Percentiles rank a stretch among this genome's conserved stretches.
phyloP scores from a whole-genome alignment of 2,329 filamentous ascomycete genomes.

The Botryosphaeria dothidea region DNA sequence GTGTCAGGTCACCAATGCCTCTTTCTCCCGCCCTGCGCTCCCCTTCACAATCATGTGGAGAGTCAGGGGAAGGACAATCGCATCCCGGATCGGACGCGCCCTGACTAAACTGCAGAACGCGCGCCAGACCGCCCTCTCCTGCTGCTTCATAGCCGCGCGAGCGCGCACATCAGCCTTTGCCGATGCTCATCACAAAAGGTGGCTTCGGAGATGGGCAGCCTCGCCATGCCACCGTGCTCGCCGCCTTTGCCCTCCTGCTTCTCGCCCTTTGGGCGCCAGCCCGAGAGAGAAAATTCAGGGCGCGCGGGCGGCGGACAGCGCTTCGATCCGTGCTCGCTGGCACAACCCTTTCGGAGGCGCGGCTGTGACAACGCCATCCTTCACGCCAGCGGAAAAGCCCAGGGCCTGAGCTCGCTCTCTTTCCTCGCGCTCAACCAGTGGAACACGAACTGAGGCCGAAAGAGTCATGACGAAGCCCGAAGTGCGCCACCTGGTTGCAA shows the following conservation, averaged over 20 bases:
- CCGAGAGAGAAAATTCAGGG: neutral
- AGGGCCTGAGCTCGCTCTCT: too few species aligned
- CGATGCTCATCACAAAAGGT: neutral
- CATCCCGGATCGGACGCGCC: neutral
- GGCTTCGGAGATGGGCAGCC: neutral
- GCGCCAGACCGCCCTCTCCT: neutral
- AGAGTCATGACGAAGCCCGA: neutral
- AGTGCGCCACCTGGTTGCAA: neutral
- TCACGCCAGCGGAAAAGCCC: neutral
- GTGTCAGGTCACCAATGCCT: slow-evolving; percentile 15
- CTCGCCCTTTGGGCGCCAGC: neutral
- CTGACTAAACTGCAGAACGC: neutral
- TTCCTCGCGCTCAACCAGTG: neutral
- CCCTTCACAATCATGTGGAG: too few species aligned
- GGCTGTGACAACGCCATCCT: neutral
- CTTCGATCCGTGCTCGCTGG: slow-evolving; percentile 3
- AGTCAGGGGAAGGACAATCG: slow-evolving; percentile 13
- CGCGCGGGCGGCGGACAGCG: neutral
- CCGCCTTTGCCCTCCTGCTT: neutral
- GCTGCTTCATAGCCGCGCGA: neutral
- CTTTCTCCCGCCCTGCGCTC: neutral
- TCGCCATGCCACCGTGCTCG: neutral
- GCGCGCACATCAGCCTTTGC: too few species aligned
- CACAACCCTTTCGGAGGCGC: neutral
- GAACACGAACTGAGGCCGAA: neutral